phyloP scores from a whole-genome alignment of 2,329 filamentous ascomycete genomes.

The Paracamarosporium sp. region DNA sequence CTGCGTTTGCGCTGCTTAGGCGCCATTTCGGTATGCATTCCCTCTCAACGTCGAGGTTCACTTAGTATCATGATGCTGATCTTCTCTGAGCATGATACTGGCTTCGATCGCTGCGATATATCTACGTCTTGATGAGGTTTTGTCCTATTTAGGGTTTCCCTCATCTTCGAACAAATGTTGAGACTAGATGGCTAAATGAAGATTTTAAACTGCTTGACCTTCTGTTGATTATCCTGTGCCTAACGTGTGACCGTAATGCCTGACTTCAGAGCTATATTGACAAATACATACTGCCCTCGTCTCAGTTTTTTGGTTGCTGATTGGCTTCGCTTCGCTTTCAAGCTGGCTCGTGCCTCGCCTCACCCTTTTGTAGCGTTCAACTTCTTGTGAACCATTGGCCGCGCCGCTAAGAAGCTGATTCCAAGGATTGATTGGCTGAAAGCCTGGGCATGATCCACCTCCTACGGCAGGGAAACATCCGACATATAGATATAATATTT shows the following conservation, averaged over 20 bases:
- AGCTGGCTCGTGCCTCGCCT: no score
- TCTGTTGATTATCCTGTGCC: no score
- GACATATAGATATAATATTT: background rate
- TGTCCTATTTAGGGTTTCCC: background rate
- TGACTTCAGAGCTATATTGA: no score
- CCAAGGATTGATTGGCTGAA: background rate
- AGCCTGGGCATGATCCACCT: background rate
- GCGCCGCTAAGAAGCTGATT: constrained; percentile 12
- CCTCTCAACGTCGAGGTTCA: background rate
- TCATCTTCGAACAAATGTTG: background rate
- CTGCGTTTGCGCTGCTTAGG: background rate
- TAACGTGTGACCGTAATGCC: no score
- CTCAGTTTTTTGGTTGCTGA: no score
- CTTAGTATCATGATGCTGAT: background rate
- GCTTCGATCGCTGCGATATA: no score
- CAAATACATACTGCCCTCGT: no score
- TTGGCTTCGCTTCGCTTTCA: no score
- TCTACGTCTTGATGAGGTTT: background rate
- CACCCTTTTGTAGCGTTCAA: no score
- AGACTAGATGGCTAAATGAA: no score
- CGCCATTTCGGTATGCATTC: background rate
- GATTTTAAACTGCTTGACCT: no score
- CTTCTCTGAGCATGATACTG: background rate
- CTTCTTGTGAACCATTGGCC: no score
- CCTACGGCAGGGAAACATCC: background rate